Percentiles rank a stretch among this genome's conserved stretches.
These are phyloP conservation scores for Neltuma alba DNA, from an alignment of 306 rosid species.

Conservation along the genomic window DNA sequence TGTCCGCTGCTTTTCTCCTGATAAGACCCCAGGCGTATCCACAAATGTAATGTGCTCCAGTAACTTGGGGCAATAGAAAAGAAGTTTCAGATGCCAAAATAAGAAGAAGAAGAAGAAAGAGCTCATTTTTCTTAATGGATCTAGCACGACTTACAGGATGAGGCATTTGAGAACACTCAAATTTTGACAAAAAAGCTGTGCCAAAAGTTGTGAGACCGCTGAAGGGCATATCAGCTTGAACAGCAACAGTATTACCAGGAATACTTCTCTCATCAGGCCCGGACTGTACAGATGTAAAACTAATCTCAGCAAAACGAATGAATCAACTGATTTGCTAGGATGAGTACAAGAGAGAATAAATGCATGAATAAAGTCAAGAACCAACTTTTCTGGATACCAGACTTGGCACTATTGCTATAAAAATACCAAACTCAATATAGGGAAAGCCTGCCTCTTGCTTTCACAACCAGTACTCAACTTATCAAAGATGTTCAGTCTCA, in stretches of 20 bases:
- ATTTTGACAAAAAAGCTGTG: slow-evolving; percentile 87
- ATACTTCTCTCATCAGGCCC: slow-evolving; percentile 97
- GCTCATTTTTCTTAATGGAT: background rate
- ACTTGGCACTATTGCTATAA: background rate
- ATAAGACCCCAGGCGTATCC: slow-evolving; percentile 96
- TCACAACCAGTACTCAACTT: background rate
- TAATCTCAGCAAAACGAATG: background rate
- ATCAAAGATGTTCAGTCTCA: background rate
- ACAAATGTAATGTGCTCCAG: slow-evolving; percentile 90
- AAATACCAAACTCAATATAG: background rate
- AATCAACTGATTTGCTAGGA: background rate
- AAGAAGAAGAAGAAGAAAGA: background rate
- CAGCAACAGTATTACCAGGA: slow-evolving; percentile 96
- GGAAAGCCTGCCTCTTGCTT: background rate
- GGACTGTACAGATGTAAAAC: slow-evolving; percentile 47
- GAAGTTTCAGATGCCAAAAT: slow-evolving; percentile 18
- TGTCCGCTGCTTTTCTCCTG: slow-evolving; percentile 96
- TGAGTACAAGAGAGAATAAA: background rate
- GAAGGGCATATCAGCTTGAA: slow-evolving; percentile 98
- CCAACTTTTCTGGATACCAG: slow-evolving; percentile 13
- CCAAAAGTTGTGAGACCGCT: slow-evolving; percentile 87
- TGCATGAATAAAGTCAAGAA: slow-evolving; percentile 4
- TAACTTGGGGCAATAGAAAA: slow-evolving; percentile 48
- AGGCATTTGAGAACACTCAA: slow-evolving; percentile 97
- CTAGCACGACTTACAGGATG: slow-evolving; percentile 69